These are phyloP conservation scores for Clarkia xantiana DNA, from an alignment of 345 rosid species.

Conservation along the genomic window DNA sequence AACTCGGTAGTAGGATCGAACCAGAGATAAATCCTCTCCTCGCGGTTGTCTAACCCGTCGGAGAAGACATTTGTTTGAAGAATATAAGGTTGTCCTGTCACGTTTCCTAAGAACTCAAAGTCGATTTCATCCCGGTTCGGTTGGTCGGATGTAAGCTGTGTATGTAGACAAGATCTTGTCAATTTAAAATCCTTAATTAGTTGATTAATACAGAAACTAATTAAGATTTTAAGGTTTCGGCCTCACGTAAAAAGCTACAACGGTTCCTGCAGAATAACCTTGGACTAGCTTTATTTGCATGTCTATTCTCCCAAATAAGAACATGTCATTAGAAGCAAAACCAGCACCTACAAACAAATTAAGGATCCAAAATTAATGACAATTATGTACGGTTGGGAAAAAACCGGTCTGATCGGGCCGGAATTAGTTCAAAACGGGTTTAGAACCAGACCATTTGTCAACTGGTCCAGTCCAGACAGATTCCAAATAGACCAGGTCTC, in stretches of 20 bases:
- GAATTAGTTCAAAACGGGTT: no score
- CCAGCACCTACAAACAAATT: conserved; percentile 37
- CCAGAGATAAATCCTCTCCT: conserved; percentile 77
- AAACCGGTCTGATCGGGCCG: conserved; percentile 57
- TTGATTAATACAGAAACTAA: no score
- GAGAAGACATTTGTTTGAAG: conserved; percentile 69
- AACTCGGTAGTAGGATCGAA: conserved; percentile 69
- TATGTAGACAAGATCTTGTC: neutral
- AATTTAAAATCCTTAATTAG: no score
- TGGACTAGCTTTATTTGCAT: conserved; percentile 73
- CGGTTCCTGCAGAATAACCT: conserved; percentile 74
- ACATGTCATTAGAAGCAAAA: conserved; percentile 52
- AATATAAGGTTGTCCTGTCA: conserved; percentile 56
- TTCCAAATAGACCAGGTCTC: no score
- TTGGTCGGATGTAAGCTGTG: conserved; percentile 55
- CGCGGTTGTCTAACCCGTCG: conserved; percentile 55
- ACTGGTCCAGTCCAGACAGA: no score
- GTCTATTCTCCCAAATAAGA: conserved; percentile 62
- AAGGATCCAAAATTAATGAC: neutral
- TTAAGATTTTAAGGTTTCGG: no score
- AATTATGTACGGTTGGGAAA: no score
- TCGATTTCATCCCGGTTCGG: conserved; percentile 74
- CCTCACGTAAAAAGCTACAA: conserved; percentile 64
- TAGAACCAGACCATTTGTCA: no score
- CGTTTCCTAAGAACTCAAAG: conserved; percentile 67